phyloP scores from a whole-genome alignment of 257 asterid genomes.

The Cynanchum wilfordii region DNA sequence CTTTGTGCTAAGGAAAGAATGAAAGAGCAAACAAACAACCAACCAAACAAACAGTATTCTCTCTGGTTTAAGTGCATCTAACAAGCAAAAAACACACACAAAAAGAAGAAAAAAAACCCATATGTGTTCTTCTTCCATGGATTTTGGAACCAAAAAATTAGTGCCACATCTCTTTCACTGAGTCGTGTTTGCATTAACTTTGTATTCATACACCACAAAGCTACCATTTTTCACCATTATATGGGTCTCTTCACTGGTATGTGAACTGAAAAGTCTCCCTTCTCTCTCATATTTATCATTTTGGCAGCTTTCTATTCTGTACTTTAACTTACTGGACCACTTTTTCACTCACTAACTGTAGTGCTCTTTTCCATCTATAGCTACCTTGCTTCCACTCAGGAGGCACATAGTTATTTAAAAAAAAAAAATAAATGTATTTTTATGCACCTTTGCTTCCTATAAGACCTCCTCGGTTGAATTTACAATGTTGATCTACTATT shows the following conservation, averaged over 20 bases:
- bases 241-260: constrained; percentile 10
- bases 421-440: too few relatives aligned
- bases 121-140: constrained; percentile 24
- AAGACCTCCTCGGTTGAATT: constrained; percentile 7
- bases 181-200: constrained; percentile 16
- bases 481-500: constrained; percentile 4
- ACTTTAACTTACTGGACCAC: constrained; percentile 29
- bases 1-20: neutral
- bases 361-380: constrained; percentile 20
- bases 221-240: constrained; percentile 3
- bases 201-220: neutral
- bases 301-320: constrained; percentile 35
- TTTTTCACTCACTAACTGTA: constrained; percentile 23
- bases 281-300: constrained; percentile 22
- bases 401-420: constrained; percentile 18
- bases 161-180: constrained; percentile 24
- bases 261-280: neutral
- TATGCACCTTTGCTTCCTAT: constrained; percentile 1
- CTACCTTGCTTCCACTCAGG: constrained; percentile 28
- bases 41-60: neutral
- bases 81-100: neutral
- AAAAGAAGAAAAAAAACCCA: constrained; percentile 1
- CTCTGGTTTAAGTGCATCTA: neutral
- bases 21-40: neutral
- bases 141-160: constrained; percentile 18